These are phyloP conservation scores for Furcasterigmium sp. DNA, from an alignment of 2,329 filamentous ascomycete species.

Conservation along the genomic window DNA sequence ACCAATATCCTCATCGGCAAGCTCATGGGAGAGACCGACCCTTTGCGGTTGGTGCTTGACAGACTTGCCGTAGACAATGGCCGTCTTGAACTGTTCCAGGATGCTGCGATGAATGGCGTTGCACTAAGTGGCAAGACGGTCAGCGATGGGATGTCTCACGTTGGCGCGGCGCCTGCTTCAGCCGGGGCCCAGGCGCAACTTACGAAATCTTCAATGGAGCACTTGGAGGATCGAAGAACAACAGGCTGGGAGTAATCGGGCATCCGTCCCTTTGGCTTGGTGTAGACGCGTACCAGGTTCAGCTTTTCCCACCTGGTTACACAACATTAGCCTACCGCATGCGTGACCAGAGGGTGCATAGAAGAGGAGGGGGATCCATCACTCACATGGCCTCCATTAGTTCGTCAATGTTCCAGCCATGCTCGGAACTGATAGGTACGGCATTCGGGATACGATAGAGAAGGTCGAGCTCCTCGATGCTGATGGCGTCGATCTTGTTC, in stretches of 20 bases:
- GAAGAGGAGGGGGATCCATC: conserved; percentile 1
- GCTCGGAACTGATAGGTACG: conserved; percentile 93
- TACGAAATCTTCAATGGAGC: conserved; percentile 96
- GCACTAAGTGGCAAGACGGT: conserved; percentile 54
- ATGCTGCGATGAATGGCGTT: conserved; percentile 97
- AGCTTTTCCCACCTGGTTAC: conserved; percentile 78
- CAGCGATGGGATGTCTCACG: conserved; percentile 24
- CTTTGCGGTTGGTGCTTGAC: conserved; percentile 98
- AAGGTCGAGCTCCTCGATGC: conserved; percentile 93
- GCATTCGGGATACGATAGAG: conserved; percentile 96
- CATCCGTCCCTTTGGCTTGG: conserved; percentile 92
- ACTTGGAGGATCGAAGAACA: conserved; percentile 74
- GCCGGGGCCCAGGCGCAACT: conserved; percentile 32
- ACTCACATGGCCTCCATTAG: conserved; percentile 83
- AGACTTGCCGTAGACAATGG: conserved; percentile 94
- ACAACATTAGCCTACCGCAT: neutral
- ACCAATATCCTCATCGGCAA: conserved; percentile 97
- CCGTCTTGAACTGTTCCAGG: conserved; percentile 89
- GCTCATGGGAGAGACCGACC: conserved; percentile 84
- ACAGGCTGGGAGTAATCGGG: conserved; percentile 92
- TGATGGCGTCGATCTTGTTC: conserved; percentile 98
- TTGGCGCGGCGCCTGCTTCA: neutral
- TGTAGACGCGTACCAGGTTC: conserved; percentile 87
- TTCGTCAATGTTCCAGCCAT: conserved; percentile 97
- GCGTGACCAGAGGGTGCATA: neutral